phyloP scores from a whole-genome alignment of 805 yeast genomes.

The Candida koratica region DNA sequence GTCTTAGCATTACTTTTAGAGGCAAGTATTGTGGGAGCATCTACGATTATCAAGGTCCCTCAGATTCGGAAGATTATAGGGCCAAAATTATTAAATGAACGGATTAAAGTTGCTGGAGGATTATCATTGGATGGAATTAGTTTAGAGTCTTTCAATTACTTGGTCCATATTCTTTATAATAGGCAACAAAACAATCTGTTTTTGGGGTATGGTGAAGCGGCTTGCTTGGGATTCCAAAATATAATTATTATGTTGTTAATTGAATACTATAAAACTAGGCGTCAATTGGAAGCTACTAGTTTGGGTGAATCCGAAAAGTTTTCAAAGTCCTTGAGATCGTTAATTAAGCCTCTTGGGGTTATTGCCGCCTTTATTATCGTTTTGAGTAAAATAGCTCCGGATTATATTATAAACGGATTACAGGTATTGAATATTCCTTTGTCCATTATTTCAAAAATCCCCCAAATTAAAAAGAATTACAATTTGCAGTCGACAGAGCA shows the following conservation, averaged over 20 bases:
- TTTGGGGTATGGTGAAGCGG: slow-evolving; percentile 39
- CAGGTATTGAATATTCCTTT: slow-evolving; percentile 39
- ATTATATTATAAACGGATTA: slow-evolving; percentile 23
- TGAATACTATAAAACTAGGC: slow-evolving; percentile 29
- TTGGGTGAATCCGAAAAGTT: slow-evolving; percentile 19
- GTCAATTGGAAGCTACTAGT: slow-evolving; percentile 16
- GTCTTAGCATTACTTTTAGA: slow-evolving; percentile 32
- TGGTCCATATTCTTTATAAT: slow-evolving; percentile 39
- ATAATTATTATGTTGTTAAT: slow-evolving; percentile 32
- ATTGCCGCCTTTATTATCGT: slow-evolving; percentile 27
- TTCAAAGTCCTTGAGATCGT: slow-evolving; percentile 15
- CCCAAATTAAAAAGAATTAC: slow-evolving; percentile 36
- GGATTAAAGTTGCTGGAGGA: slow-evolving; percentile 33
- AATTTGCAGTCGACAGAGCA: slow-evolving; percentile 34
- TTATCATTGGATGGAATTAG: slow-evolving; percentile 33
- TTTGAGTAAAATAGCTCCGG: slow-evolving; percentile 31
- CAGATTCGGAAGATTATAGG: slow-evolving; percentile 35
- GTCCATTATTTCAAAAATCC: slow-evolving; percentile 34
- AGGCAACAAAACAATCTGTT: slow-evolving; percentile 31
- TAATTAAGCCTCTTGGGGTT: slow-evolving; percentile 24
- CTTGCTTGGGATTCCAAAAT: slow-evolving; percentile 38
- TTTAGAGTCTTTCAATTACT: slow-evolving; percentile 34
- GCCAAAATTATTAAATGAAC: slow-evolving; percentile 22
- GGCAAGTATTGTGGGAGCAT: slow-evolving; percentile 32
- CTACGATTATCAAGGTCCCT: slow-evolving; percentile 38